Evolutionary conservation across 768 basidiomycete genomes (phyloP).

Genomic region (Crepidotus variabilis): DNA sequence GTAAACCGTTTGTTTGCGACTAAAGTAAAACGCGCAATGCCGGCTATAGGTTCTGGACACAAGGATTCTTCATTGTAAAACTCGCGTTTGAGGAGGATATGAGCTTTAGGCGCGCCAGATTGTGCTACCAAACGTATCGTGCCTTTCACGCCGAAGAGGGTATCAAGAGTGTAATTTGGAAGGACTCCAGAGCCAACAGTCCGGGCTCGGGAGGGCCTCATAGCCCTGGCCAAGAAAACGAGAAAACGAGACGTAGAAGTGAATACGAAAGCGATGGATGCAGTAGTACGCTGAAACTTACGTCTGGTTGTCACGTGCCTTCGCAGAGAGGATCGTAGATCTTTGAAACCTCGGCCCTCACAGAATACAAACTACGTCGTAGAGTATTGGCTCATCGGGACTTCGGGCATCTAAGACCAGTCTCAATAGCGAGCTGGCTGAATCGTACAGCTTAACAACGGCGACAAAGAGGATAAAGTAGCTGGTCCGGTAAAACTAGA

Average conservation of each 20-base stretch:
- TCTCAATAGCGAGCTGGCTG: too few relatives aligned
- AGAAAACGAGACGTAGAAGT: background rate
- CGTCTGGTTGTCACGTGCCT: too few relatives aligned
- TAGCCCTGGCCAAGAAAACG: background rate
- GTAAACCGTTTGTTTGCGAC: constrained; percentile 69
- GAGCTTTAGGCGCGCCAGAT: constrained; percentile 63
- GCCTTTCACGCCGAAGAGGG: background rate
- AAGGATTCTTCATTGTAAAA: constrained; percentile 40
- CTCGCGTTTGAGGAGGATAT: constrained; percentile 64
- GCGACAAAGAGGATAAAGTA: too few relatives aligned
- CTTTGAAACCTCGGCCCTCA: too few relatives aligned
- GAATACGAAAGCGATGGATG: background rate
- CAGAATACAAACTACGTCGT: too few relatives aligned
- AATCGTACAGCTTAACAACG: too few relatives aligned
- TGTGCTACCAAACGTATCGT: constrained; percentile 38
- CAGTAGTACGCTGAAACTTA: too few relatives aligned
- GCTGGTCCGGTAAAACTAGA: too few relatives aligned
- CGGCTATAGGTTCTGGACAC: constrained; percentile 34
- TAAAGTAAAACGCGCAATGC: constrained; percentile 53
- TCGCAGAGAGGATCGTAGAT: too few relatives aligned
- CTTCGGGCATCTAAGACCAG: too few relatives aligned
- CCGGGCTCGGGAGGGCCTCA: background rate
- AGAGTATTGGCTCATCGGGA: too few relatives aligned
- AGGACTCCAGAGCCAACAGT: background rate
- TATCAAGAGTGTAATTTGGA: background rate